These are phyloP conservation scores for Hibiscus mutabilis DNA, from an alignment of 345 rosid genomes.

Conservation along the genomic window DNA sequence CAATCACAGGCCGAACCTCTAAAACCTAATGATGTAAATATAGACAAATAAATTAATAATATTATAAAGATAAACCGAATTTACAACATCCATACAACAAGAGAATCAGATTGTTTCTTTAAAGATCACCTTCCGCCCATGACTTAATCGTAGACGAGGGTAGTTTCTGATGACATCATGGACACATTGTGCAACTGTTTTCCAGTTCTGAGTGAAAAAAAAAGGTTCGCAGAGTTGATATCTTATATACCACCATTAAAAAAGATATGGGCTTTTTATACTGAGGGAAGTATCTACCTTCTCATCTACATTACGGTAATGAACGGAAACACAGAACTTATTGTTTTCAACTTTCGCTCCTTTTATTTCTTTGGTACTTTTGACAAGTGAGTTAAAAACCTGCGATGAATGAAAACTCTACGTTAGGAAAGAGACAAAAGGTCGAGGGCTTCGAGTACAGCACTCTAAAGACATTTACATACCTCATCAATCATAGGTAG, in stretches of 20 bases:
- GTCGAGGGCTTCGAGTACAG: background rate
- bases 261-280: background rate
- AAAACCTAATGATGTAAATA: conserved; percentile 48
- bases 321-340: conserved; percentile 88
- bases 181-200: conserved; percentile 46
- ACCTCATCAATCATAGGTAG: conserved; percentile 66
- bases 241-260: background rate
- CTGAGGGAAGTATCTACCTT: conserved; percentile 28
- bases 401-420: conserved; percentile 23
- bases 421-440: conserved; percentile 1
- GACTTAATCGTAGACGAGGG: conserved; percentile 54
- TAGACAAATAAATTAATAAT: background rate
- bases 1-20: conserved; percentile 81
- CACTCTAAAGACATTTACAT: background rate
- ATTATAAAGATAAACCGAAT: background rate
- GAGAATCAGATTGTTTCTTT: background rate
- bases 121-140: conserved; percentile 64
- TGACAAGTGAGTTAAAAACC: conserved; percentile 59
- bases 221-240: background rate
- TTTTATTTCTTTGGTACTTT: conserved; percentile 48
- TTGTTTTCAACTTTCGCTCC: conserved; percentile 82
- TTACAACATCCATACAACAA: background rate
- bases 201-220: conserved; percentile 45
- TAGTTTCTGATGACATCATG: conserved; percentile 41
- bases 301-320: conserved; percentile 85